Evolutionary conservation across 306 rosid species (phyloP), one percentile per base, ranked within the genome.

Genomic region (Neltuma alba): DNA sequence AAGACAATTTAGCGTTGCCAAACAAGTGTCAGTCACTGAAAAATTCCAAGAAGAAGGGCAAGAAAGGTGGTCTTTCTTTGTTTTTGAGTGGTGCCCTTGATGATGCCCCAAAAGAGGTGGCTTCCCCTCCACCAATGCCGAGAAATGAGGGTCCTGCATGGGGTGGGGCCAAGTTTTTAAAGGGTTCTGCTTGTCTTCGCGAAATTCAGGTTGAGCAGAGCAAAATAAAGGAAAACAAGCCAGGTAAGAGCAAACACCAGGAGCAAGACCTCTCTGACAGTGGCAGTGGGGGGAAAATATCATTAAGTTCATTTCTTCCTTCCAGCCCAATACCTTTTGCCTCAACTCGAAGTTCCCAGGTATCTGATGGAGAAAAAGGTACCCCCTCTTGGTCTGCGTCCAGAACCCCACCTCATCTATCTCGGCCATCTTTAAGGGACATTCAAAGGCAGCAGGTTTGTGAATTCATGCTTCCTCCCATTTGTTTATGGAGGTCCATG

Each of bases 1-100:
- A 88, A 75, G 89, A 78, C 57, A 70, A 65, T 57, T 16, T 77
- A 37, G 89, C 83, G 71, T 74, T 80, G 81, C 67, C 41, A 12
- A 86, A 88, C 21, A 87, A 78, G 71, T 78, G 72, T 72, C 85
- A 76, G 31, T 78, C 84, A 25, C 75, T 82, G 66, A 81, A 78
- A 62, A 78, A 69, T 79, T 84, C 91, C 60, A 95, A 90, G 92
- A 95, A 92, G 87, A 95, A 92, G 87, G 85, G 81, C 62, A 92
- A 88, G 85, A 95, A 91, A 79, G 97, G 98, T 31, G 99, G 99
- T 74, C 96, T 95, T 61, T 92, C 99, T 10, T 87, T 92, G 99
- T 95, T 95, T 85, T 86, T 95, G 87, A 95, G 97, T 71, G 99
- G 99, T 41, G 97, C 97, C 70, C 91, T 95, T 18, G 99, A 92